Base-by-base conservation (phyloP, 2,329 filamentous ascomycete species). In the Diaporthe citri region DNA sequence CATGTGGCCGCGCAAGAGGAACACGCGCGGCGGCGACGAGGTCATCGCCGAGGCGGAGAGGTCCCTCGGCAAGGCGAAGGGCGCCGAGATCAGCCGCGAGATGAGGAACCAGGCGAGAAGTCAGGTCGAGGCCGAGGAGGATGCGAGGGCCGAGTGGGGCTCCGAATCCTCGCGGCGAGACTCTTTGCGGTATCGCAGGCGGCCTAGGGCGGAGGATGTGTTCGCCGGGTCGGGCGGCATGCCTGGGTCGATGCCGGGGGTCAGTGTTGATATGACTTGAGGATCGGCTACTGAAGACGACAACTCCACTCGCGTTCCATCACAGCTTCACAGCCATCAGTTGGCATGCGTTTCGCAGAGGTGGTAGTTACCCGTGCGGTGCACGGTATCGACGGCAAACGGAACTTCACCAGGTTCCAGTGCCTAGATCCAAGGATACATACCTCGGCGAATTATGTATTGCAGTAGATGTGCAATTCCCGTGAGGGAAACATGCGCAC, bases 1-100 rank as follows among this genome's bases (percentile, higher is more conserved):
- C 78, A 82, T 97, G 75, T 97, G 95, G 95, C 95, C 95, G 1
- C 87, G 94, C 62, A 96, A 96, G 86, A 93, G 92, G 86, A 97
- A 95, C 79, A 95, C 94, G 0, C 87, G 94, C 36, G 94, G 93
- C 6, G 93, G 93, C 1, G 92, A 93, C 28, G 91, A 93, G 31
- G 83, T 84, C 4, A 83, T 88, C 41, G 83, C 86, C 7, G 88
- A 88, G 51, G 83, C 82, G 52, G 82, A 82, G n/a, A 82, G 83
- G 6, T 89, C 89, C 12, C 83, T 88, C n/a, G 85, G 88, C 59
- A 88, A 89, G 69, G 83, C 85, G 8, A 91, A 88, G 79, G 88
- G 90, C 25, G 89, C 87, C 62, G 90, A 92, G 43, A 81, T 87
- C 20, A 84, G 85, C 25, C 86, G 85, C 46, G 88, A 90, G 66